Conservation (phyloP, 257 asterid genomes). For the Linaria vulgaris region DNA sequence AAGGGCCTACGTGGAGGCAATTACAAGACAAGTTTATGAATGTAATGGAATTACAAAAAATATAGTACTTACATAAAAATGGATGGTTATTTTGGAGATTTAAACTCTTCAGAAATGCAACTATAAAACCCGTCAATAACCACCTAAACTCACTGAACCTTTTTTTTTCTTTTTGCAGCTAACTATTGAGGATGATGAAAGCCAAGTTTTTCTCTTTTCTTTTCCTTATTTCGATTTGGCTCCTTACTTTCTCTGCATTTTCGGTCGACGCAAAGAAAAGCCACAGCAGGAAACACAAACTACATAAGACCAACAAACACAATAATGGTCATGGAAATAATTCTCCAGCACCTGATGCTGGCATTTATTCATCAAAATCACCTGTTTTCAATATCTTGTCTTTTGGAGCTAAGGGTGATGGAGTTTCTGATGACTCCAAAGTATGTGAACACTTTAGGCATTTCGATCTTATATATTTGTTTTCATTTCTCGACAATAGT, state of each 20-base stretch:
- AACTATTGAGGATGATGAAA: conserved; percentile 31
- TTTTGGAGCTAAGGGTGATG: conserved; percentile 75
- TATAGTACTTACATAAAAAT: neutral
- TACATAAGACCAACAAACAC: conserved; percentile 37
- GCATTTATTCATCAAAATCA: conserved; percentile 22
- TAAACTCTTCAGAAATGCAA: conserved; percentile 27
- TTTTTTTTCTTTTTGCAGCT: no score
- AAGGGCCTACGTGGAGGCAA: no score
- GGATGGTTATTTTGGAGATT: conserved; percentile 30
- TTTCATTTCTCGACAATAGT: neutral
- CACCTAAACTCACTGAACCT: no score
- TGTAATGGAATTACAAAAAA: no score
- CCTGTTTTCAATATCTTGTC: conserved; percentile 44
- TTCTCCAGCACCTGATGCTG: conserved; percentile 16
- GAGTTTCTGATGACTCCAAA: conserved; percentile 70
- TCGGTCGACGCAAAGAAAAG: conserved; percentile 46
- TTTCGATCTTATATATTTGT: neutral
- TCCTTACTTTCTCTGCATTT: conserved; percentile 29
- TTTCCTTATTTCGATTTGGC: conserved; percentile 31
- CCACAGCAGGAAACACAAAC: conserved; percentile 36
- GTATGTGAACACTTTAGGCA: conserved; percentile 28
- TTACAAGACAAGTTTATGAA: no score
- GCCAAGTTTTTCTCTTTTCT: conserved; percentile 27
- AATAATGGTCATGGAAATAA: conserved; percentile 26
- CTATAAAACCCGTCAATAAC: conserved; percentile 51